A percentile compares a stretch with the other conserved stretches of the same genome.
Conservation (phyloP, 108 stramenopile genomes). For the Pseudonitzschia pungens region DNA sequence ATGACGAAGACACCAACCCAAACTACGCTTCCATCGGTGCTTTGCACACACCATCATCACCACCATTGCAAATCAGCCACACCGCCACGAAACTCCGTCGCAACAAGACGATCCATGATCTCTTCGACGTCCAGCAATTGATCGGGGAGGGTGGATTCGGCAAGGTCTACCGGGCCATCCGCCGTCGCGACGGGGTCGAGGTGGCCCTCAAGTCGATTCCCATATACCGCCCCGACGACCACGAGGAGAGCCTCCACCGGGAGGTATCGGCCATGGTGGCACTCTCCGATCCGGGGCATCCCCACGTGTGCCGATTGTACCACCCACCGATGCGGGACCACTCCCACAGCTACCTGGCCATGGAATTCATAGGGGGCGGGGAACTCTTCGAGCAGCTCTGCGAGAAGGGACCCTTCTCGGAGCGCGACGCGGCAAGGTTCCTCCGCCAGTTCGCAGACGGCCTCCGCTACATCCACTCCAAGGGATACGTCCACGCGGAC, state of each 20-base stretch:
- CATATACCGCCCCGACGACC: not conserved
- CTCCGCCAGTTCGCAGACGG: slow-evolving; percentile 38
- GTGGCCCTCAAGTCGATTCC: slow-evolving; percentile 38
- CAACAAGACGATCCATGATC: slow-evolving; percentile 15
- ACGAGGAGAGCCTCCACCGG: slow-evolving; percentile 19
- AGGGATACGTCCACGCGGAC: slow-evolving; percentile 15
- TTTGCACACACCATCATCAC: not conserved
- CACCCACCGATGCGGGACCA: slow-evolving; percentile 16
- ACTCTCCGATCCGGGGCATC: slow-evolving; percentile 23
- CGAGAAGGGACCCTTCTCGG: slow-evolving; percentile 26
- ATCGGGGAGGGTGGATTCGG: slow-evolving; percentile 38
- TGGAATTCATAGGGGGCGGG: slow-evolving; percentile 39
- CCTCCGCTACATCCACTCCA: slow-evolving; percentile 27
- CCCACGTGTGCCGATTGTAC: slow-evolving; percentile 21
- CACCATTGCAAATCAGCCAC: not conserved
- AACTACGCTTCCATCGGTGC: too few relatives aligned
- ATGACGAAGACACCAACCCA: not conserved
- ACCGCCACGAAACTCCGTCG: not conserved
- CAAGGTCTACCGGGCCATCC: slow-evolving; percentile 29
- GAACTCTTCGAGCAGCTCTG: slow-evolving; percentile 38
- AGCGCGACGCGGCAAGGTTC: slow-evolving; percentile 27
- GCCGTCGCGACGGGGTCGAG: slow-evolving; percentile 14
- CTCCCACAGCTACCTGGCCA: slow-evolving; percentile 21
- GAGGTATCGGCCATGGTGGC: slow-evolving; percentile 28
- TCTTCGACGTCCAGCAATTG: slow-evolving; percentile 15